These are phyloP conservation scores for Juncus effusus DNA, from an alignment of 176 grass and related monocot genomes.

Conservation along the genomic window DNA sequence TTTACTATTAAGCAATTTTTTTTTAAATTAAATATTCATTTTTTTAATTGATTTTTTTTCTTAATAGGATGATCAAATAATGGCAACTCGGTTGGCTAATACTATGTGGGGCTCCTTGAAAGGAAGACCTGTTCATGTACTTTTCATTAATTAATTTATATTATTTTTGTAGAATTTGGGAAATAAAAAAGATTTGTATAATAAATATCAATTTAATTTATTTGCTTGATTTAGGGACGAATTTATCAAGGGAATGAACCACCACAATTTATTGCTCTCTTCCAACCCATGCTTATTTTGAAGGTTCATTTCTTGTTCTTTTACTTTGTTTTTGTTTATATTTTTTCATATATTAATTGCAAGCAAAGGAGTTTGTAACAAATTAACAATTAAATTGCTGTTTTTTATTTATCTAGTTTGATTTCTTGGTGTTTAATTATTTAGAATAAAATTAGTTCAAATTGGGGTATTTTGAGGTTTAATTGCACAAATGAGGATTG, in stretches of 20 bases:
- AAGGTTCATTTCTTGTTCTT: slow-evolving; percentile 41
- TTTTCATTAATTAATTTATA: slow-evolving; percentile 5
- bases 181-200: slow-evolving; percentile 9
- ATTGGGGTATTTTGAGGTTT: no score
- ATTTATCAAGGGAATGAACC: slow-evolving; percentile 85
- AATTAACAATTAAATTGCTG: background rate
- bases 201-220: background rate
- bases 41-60: slow-evolving; percentile 25
- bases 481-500: background rate
- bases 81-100: slow-evolving; percentile 49
- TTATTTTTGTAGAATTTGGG: background rate
- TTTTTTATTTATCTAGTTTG: background rate
- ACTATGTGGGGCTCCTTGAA: slow-evolving; percentile 71
- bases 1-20: background rate
- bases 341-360: no score
- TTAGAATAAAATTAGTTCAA: background rate
- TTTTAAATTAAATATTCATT: background rate
- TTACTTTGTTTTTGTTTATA: background rate
- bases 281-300: slow-evolving; percentile 88
- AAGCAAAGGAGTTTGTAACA: background rate
- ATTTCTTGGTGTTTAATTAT: no score
- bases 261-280: slow-evolving; percentile 80
- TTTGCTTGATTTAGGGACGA: slow-evolving; percentile 45
- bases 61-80: slow-evolving; percentile 66
- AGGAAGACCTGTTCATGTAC: slow-evolving; percentile 83